A percentile compares a stretch with the other conserved stretches of the same genome.
Evolutionary conservation across 2,329 filamentous ascomycete genomes (phyloP).

Genomic region (Diplodia intermedia): DNA sequence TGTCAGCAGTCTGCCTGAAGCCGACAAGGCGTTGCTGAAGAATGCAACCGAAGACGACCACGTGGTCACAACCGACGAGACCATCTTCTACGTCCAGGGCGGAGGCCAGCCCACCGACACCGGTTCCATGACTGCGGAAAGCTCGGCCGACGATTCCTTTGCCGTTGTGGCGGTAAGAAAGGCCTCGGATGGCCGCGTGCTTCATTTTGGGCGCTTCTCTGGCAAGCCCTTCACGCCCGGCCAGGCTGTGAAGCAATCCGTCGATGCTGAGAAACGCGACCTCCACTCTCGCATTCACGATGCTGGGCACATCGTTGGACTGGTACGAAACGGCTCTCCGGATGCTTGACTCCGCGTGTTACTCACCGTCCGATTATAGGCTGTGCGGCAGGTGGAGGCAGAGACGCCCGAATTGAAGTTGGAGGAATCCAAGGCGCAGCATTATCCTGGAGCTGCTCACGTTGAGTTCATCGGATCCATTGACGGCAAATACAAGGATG

Average conservation of each 20-base stretch:
- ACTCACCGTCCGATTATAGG: constrained; percentile 1
- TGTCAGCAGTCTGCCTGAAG: constrained; percentile 58
- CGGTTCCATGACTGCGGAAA: constrained; percentile 59
- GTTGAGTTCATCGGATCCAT: constrained; percentile 74
- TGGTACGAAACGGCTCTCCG: constrained; percentile 64
- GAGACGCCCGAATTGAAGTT: constrained; percentile 48
- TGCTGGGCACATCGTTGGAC: constrained; percentile 74
- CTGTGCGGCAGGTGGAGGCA: constrained; percentile 20
- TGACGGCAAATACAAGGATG: constrained; percentile 55
- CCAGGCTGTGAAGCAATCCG: constrained; percentile 60
- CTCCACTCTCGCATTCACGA: constrained; percentile 75
- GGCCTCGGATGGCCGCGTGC: constrained; percentile 60
- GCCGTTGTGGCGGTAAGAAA: constrained; percentile 65
- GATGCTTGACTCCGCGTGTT: neutral
- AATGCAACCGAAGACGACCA: constrained; percentile 58
- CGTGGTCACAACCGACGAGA: constrained; percentile 67
- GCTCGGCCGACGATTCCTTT: constrained; percentile 49
- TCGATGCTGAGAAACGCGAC: constrained; percentile 66
- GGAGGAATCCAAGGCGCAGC: constrained; percentile 73
- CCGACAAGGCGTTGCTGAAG: constrained; percentile 66
- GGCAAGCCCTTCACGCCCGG: constrained; percentile 50
- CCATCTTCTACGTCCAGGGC: constrained; percentile 79
- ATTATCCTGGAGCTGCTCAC: constrained; percentile 71
- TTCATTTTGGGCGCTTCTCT: constrained; percentile 69
- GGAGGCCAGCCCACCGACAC: constrained; percentile 75